Base-by-base conservation (phyloP, 1,139 yeast genomes). In the Nematodospora anomalae region DNA sequence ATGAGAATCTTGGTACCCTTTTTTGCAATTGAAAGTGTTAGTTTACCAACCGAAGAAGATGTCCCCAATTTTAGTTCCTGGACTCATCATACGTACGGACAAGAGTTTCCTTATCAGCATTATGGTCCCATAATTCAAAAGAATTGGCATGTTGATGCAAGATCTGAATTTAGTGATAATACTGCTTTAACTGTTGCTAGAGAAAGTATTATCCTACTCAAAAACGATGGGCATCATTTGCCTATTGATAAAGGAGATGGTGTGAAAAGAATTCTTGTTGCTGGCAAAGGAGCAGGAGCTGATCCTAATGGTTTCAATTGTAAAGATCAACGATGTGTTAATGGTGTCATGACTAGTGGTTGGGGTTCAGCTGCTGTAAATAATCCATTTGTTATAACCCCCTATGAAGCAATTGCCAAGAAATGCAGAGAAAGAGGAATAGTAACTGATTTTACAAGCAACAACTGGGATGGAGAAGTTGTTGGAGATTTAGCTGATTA, bases 21-120 rank as follows among this genome's bases (percentile, higher is more conserved):
- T 50, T 77, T 71, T 55, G 69, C 72, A 9, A 46, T 68, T 30
- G 71, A 66, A 16, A 38, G 53, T 11, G 46, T 62, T 29, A 44
- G 46, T 11, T 50, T 68, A 36, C 73, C 62, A 27, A 53, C 50
- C 29, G 64, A 72, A 48, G 67, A 65, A n/a, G 72, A 66, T 28
- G 45, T 57, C 1, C 83, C 84, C 21, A 79, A 76, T 50, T 79
- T 79, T 53, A 70, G 74, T 42, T 75, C 83, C 1, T 77, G 82
- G 82, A 75, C 83, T 3, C 58, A 60, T 40, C 76, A 75, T 46
- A 75, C 80, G 1, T 70, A 64, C 47, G 81, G 77, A 14, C 78
- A 71, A 41, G 64, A 72, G 40, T 74, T 61, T 47, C 78, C 79
- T 11, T 69, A 67, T 49, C 77, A 76, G 45, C 72, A 72, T 37